Evolutionary conservation across 192 early-diverging fungal genomes (phyloP).

Genomic region (Podila epigama): DNA sequence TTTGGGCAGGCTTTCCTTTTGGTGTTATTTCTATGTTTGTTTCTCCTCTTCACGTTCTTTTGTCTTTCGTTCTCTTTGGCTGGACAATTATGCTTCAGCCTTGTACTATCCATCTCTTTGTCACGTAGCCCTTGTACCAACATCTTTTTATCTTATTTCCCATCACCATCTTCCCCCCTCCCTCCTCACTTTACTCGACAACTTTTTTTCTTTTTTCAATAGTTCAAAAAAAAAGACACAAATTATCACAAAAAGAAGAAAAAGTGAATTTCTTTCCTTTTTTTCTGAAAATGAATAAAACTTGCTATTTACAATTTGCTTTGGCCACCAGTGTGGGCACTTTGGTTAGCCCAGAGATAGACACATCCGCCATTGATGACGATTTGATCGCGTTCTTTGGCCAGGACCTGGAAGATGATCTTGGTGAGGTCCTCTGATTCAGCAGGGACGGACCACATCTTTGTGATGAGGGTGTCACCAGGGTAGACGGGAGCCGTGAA

Average conservation of each 20-base stretch:
- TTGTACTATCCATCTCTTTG: too few relatives aligned
- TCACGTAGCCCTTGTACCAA: too few relatives aligned
- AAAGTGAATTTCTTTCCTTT: too few relatives aligned
- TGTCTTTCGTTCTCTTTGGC: not conserved
- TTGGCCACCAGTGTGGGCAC: conserved; percentile 5
- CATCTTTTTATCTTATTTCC: too few relatives aligned
- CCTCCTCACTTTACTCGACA: too few relatives aligned
- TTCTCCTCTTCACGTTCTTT: not conserved
- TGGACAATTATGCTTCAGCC: too few relatives aligned
- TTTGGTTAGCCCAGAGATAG: conserved; percentile 41
- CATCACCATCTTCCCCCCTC: too few relatives aligned
- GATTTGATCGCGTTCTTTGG: conserved; percentile 63
- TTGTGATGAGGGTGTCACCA: conserved; percentile 71
- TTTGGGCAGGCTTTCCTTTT: conserved; percentile 1
- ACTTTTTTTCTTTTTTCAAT: too few relatives aligned
- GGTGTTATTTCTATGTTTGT: conserved; percentile 6
- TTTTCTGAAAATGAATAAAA: too few relatives aligned
- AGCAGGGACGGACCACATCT: conserved; percentile 73
- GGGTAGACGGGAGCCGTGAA: conserved; percentile 79
- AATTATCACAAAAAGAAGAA: too few relatives aligned
- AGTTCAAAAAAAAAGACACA: too few relatives aligned
- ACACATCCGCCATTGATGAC: conserved; percentile 70
- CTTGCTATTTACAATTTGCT: conserved; percentile 35
- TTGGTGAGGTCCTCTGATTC: conserved; percentile 51
- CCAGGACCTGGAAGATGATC: conserved; percentile 64